Conservation (phyloP, 2,329 filamentous ascomycete genomes). For the Alternaria hordeiaustralica region DNA sequence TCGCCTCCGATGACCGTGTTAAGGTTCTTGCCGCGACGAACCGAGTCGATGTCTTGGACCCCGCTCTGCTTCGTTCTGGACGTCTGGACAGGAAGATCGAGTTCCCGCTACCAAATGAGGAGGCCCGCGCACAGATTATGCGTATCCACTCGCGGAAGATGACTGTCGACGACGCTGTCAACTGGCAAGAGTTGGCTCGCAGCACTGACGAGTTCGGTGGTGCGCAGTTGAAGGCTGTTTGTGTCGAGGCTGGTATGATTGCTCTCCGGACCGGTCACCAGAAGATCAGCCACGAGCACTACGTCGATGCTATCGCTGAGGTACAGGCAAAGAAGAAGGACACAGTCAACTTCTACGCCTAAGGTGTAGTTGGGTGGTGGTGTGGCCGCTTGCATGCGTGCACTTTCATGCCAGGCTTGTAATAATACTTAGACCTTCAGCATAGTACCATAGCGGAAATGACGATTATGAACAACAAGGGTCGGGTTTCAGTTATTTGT, state of each 20-base stretch:
- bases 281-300: slow-evolving; percentile 98
- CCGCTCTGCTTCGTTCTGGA: slow-evolving; percentile 86
- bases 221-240: slow-evolving; percentile 97
- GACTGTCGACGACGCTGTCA: slow-evolving; percentile 90
- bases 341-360: slow-evolving; percentile 57
- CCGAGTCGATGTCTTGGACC: slow-evolving; percentile 91
- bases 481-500: background rate
- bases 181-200: slow-evolving; percentile 93
- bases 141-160: slow-evolving; percentile 99
- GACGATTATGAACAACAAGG: slow-evolving; percentile 12
- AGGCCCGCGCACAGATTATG: slow-evolving; percentile 94
- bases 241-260: slow-evolving; percentile 99
- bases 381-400: slow-evolving; percentile 30
- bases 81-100: slow-evolving; percentile 97
- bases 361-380: slow-evolving; percentile 20
- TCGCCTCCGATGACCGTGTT: slow-evolving; percentile 94
- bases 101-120: slow-evolving; percentile 97
- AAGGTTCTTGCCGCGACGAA: slow-evolving; percentile 96
- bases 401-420: slow-evolving; percentile 34
- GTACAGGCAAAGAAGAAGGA: slow-evolving; percentile 91
- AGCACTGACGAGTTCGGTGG: slow-evolving; percentile 99
- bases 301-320: slow-evolving; percentile 96
- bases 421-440: slow-evolving; percentile 43
- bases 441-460: slow-evolving; percentile 22
- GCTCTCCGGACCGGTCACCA: slow-evolving; percentile 90